Evolutionary conservation across 2,329 filamentous ascomycete species (phyloP), one percentile per base, ranked within the genome.

Genomic region (Colletotrichum sp.): DNA sequence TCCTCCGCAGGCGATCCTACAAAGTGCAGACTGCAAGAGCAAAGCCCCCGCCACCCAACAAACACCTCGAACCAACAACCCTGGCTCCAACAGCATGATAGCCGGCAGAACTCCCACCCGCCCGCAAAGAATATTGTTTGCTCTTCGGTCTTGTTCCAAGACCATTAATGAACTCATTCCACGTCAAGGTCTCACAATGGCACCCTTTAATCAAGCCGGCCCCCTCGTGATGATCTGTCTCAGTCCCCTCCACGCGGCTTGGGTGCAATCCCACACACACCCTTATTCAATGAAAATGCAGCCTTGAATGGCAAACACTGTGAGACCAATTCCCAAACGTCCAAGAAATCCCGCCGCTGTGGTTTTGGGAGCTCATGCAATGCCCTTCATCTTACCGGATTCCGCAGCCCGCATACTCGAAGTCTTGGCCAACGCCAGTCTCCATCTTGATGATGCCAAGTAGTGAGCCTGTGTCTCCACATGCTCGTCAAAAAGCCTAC

Each of bases 1-100:
- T 39, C 6, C 69, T 57, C 55, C 73, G 55, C 55, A 75, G 55
- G 30, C 34, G 39, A 75, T 72, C 62, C 68, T 68, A 36, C 60
- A 39, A 70, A 28, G 44, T 24, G 32, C 66, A 60, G 44, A 32
- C 52, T 52, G 24, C 34, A 28, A 30, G 30, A 55, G 59, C 67
- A 71, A 32, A 36, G 55, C 72, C 52, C 30, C 49, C 26, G 66
- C 66, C 32, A 68, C 52, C 15, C 32, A 57, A 26, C 30, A 30
- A 68, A 39, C 49, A 68, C 18, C 15, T 26, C 16, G 26, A 52
- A 49, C 63, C 34, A 49, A 65, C 34, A 65, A 36, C 63, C 34
- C 60, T n/a, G 32, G 60, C 8, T 39, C 32, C 30, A 64, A 64
- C 60, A 36, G 24, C 18, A 34, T 39, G 55, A 59, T 26, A 28